These are phyloP conservation scores for Serpula lacrymans DNA, from an alignment of 768 basidiomycete species.

Conservation along the genomic window DNA sequence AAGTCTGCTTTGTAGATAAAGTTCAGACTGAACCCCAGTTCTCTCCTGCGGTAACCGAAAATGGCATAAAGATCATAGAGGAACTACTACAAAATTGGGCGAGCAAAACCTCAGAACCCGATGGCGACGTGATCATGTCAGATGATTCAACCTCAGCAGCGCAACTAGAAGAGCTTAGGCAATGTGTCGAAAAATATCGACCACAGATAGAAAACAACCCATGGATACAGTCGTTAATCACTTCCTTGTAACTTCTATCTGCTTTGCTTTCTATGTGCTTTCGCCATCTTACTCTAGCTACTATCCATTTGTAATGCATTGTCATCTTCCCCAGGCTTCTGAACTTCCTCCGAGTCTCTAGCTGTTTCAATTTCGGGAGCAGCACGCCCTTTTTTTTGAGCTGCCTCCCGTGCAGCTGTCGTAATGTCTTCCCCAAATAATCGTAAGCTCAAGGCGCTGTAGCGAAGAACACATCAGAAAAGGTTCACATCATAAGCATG, in stretches of 20 bases:
- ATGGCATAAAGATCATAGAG: conserved; percentile 80
- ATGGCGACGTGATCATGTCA: conserved; percentile 48
- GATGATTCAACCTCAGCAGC: conserved; percentile 35
- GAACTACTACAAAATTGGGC: conserved; percentile 73
- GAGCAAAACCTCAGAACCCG: conserved; percentile 26
- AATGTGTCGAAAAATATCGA: conserved; percentile 61
- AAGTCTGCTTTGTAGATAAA: background rate
- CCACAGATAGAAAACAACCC: conserved; percentile 71
- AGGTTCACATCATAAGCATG: background rate
- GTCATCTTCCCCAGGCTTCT: background rate
- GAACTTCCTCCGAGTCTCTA: conserved; percentile 3
- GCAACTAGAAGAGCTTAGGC: conserved; percentile 47
- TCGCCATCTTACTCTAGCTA: background rate
- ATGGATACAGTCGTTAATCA: conserved; percentile 69
- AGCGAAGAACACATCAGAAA: conserved; percentile 4
- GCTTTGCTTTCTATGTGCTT: background rate
- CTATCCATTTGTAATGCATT: background rate
- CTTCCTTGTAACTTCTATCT: conserved; percentile 31
- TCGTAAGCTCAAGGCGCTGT: conserved; percentile 82
- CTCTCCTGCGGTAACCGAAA: conserved; percentile 60
- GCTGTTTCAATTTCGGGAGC: background rate
- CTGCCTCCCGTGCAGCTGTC: conserved; percentile 37
- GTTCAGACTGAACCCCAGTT: conserved; percentile 40
- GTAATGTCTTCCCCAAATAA: conserved; percentile 82
- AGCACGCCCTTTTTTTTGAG: conserved; percentile 18